Evolutionary conservation across 1,139 yeast genomes (phyloP).

Genomic region (Sugiyamaella neomexicana): DNA sequence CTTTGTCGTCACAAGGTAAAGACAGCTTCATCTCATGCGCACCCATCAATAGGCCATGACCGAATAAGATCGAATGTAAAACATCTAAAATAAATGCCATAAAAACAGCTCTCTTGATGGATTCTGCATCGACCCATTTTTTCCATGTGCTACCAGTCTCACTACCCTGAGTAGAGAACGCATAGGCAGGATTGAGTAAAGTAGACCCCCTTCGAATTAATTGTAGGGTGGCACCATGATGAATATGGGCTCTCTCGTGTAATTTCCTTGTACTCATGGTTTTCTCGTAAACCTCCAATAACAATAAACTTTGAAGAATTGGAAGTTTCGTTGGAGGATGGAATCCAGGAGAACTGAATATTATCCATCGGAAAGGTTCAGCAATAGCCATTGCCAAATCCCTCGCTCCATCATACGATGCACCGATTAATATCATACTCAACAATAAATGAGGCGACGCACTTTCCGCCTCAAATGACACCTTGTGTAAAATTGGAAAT

Average conservation of each 20-base stretch:
- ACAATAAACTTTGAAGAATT: slow-evolving; percentile 62
- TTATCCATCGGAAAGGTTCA: slow-evolving; percentile 59
- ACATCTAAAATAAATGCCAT: slow-evolving; percentile 80
- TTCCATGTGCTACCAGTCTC: slow-evolving; percentile 28
- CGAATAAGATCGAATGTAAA: slow-evolving; percentile 72
- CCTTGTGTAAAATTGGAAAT: slow-evolving; percentile 60
- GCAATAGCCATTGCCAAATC: slow-evolving; percentile 44
- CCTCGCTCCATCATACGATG: slow-evolving; percentile 44
- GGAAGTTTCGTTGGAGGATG: slow-evolving; percentile 58
- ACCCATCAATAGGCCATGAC: slow-evolving; percentile 66
- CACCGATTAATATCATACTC: slow-evolving; percentile 58
- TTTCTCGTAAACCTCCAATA: slow-evolving; percentile 69
- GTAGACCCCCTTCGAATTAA: slow-evolving; percentile 69
- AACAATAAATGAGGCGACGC: slow-evolving; percentile 56
- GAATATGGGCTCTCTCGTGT: slow-evolving; percentile 75
- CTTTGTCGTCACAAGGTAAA: slow-evolving; percentile 74
- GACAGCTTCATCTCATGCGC: slow-evolving; percentile 70
- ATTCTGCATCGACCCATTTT: slow-evolving; percentile 72
- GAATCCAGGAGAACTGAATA: slow-evolving; percentile 60
- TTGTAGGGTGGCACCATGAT: slow-evolving; percentile 76
- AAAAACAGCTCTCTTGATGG: slow-evolving; percentile 72
- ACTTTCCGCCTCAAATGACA: slow-evolving; percentile 57
- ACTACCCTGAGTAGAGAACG: slow-evolving; percentile 11
- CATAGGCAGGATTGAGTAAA: slow-evolving; percentile 38
- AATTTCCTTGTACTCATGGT: slow-evolving; percentile 48